phyloP scores from a whole-genome alignment of 2,329 filamentous ascomycete genomes.

The Aureobasidium sp. region DNA sequence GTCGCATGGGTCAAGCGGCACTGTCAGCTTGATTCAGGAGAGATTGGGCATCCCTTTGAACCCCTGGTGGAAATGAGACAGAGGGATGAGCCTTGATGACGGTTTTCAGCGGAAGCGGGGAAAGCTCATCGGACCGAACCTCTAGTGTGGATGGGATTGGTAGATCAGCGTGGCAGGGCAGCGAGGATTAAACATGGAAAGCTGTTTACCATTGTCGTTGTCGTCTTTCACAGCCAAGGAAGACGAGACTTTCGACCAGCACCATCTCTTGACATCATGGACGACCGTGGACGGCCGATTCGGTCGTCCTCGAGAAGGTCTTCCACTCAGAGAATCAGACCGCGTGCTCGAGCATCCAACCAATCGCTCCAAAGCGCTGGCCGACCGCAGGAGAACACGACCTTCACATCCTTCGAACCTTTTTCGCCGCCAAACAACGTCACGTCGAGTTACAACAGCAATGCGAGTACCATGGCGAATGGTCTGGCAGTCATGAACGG shows the following conservation, averaged over 20 bases:
- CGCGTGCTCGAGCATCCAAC: conserved; percentile 12
- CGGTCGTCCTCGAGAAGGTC: conserved; percentile 13
- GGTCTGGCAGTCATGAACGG: not conserved
- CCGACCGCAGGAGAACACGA: conserved; percentile 13
- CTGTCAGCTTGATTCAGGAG: not conserved
- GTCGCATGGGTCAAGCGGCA: not conserved
- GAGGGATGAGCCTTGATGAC: conserved; percentile 1
- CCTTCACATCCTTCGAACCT: conserved; percentile 16
- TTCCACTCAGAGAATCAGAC: conserved; percentile 13
- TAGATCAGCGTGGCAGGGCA: not conserved
- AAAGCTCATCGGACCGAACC: conserved; percentile 10
- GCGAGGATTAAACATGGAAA: not conserved
- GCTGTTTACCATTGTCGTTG: not conserved
- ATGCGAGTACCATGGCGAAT: not conserved
- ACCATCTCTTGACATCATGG: conserved; percentile 4
- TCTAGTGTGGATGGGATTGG: not conserved
- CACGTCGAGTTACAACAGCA: conserved; percentile 7
- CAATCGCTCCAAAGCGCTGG: conserved; percentile 12
- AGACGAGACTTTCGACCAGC: not conserved
- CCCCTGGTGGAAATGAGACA: conserved; percentile 5
- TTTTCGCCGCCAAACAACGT: conserved; percentile 14
- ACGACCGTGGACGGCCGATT: conserved; percentile 12
- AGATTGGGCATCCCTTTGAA: not conserved
- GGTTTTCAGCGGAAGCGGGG: conserved; percentile 8
- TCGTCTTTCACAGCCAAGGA: not conserved